Base-by-base conservation (phyloP, 352 stramenopile species). In the Pythium phragmitis region DNA sequence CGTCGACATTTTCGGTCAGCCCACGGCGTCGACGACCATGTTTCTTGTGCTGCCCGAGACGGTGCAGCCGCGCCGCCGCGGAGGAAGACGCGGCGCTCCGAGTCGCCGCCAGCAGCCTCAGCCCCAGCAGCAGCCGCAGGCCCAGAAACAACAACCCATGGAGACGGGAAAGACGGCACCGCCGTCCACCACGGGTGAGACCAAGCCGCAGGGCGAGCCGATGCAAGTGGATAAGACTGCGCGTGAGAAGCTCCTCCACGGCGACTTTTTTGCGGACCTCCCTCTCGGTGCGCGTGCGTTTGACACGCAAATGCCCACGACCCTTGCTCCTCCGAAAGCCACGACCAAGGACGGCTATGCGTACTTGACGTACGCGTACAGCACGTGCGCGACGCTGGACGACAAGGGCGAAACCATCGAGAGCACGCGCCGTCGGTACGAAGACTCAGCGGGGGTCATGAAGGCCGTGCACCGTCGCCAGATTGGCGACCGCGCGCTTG, bases 351-450 rank as follows among this genome's bases (percentile, higher is more conserved):
- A 78, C 43, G 72, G 69, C 36, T 80, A 77, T 17, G 61, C 75
- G 23, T 91, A 71, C 69, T 78, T 63, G 54, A 81, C 77, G 56
- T 90, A 92, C 67, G 76, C 81, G 46, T 91, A 88, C 73, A 89
- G 69, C 62, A 81, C 68, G 39, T 88, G 80, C 61, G 68, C 74
- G 55, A 85, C 77, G 6, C 60, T 79, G 28, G 77, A 86, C 50
- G 80, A 88, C 64, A 63, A 74, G 4, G 71, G 70, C 16, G 59
- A 70, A 3, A 64, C 63, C 34, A 69, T 91, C 48, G 71, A 75
- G 57, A 92, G 81, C 60, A 85, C 70, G 42, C 80, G 81, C 13
- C 81, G 79, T 11, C 81, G 80, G 48, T 89, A 87, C 60, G 75
- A 92, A 53, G 77, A 90, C 66, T 88, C 82, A 45, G 61, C 57